phyloP scores from a whole-genome alignment of 2,329 filamentous ascomycete species.

The Pseudogymnoascus sp. region DNA sequence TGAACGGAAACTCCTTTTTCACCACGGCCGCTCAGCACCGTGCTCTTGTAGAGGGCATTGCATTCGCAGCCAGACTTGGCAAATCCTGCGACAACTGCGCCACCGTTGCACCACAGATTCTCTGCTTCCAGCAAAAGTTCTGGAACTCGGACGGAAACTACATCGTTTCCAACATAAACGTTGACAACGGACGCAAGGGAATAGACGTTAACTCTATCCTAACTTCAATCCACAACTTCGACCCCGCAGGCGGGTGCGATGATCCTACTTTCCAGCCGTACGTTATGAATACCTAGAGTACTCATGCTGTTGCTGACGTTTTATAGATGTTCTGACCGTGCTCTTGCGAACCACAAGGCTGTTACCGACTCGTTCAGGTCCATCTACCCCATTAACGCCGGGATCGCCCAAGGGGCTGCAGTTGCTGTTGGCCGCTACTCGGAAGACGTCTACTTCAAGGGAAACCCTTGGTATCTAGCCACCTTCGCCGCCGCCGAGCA shows the following conservation, averaged over 20 bases:
- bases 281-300: neutral
- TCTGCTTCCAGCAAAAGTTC: slow-evolving; percentile 68
- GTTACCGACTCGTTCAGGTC: slow-evolving; percentile 68
- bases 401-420: slow-evolving; percentile 51
- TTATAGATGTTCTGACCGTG: slow-evolving; percentile 33
- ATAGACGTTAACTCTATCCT: slow-evolving; percentile 67
- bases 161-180: slow-evolving; percentile 61
- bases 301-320: neutral
- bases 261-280: slow-evolving; percentile 68
- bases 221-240: slow-evolving; percentile 60
- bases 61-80: slow-evolving; percentile 57
- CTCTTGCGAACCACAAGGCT: slow-evolving; percentile 68
- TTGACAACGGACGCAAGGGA: slow-evolving; percentile 53
- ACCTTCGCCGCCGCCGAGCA: slow-evolving; percentile 74
- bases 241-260: slow-evolving; percentile 60
- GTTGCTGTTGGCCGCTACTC: slow-evolving; percentile 59
- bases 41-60: slow-evolving; percentile 58
- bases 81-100: slow-evolving; percentile 53
- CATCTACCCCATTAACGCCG: slow-evolving; percentile 62
- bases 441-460: slow-evolving; percentile 67
- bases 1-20: slow-evolving; percentile 71
- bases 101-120: slow-evolving; percentile 58
- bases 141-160: slow-evolving; percentile 55
- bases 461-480: slow-evolving; percentile 75
- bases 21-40: slow-evolving; percentile 64